Conservation (phyloP, 768 basidiomycete species). For the Tylopilus plumbeoviolaceoides region DNA sequence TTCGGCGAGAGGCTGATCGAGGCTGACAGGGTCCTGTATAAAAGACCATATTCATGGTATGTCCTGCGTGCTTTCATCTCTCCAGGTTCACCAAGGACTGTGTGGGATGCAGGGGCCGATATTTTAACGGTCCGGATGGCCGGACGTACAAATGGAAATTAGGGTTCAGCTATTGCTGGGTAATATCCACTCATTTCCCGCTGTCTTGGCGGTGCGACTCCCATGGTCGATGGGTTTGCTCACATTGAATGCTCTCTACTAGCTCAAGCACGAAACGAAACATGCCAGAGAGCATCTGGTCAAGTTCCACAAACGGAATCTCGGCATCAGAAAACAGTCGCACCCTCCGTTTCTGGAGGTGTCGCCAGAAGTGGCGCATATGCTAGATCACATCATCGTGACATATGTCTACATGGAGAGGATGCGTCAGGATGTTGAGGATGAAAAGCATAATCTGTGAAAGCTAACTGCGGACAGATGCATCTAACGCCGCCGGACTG, state of each 20-base stretch:
- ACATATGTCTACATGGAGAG: conserved; percentile 21
- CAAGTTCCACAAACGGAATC: conserved; percentile 17
- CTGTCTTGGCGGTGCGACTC: background rate
- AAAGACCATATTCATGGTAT: too few species aligned
- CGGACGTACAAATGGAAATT: conserved; percentile 32
- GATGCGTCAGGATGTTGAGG: too few species aligned
- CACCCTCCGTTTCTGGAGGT: conserved; percentile 28
- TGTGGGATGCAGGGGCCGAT: conserved; percentile 18
- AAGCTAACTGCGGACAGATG: too few species aligned
- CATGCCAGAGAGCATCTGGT: conserved; percentile 6
- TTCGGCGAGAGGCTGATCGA: too few species aligned
- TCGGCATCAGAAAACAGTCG: conserved; percentile 14
- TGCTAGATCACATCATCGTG: conserved; percentile 27
- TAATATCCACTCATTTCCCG: conserved; percentile 13
- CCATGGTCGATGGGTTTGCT: conserved; percentile 1
- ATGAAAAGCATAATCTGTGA: too few species aligned
- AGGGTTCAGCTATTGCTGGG: conserved; percentile 16
- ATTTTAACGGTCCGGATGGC: conserved; percentile 28
- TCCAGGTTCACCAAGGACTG: background rate
- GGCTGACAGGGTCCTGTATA: too few species aligned
- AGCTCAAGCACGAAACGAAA: conserved; percentile 14
- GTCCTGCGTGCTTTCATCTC: too few species aligned
- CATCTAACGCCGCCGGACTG: too few species aligned
- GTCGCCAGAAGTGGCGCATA: conserved; percentile 20
- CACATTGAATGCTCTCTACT: background rate